Evolutionary conservation across 2,329 filamentous ascomycete species (phyloP).

Genomic region (Podosphaera fusca): DNA sequence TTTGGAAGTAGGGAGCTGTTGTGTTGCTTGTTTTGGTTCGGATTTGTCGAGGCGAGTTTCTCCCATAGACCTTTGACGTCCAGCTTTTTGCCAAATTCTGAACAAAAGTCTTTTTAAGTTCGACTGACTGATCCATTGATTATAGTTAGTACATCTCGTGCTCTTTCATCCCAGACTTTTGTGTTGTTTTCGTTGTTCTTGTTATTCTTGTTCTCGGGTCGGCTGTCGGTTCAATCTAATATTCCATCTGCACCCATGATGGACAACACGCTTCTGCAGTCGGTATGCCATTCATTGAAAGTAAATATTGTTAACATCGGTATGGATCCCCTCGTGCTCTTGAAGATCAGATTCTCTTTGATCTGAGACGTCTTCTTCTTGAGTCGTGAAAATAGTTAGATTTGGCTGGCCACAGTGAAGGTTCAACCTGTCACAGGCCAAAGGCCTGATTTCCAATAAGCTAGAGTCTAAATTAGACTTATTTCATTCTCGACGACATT

Average conservation of each 20-base stretch:
- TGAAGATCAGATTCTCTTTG: background rate
- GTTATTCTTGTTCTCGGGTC: background rate
- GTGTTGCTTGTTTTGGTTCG: background rate
- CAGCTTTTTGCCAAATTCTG: background rate
- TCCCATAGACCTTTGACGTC: background rate
- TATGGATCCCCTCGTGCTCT: background rate
- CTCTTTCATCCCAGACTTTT: background rate
- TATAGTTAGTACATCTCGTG: background rate
- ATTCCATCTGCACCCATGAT: background rate
- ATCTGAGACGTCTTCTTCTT: too few relatives aligned
- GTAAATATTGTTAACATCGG: background rate
- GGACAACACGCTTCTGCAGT: background rate
- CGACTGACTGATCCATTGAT: background rate
- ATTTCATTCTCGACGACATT: too few relatives aligned
- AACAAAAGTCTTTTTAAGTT: background rate
- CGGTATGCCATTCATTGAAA: background rate
- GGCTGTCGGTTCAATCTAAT: background rate
- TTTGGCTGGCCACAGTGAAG: too few relatives aligned
- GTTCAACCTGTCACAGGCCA: too few relatives aligned
- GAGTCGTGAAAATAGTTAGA: too few relatives aligned
- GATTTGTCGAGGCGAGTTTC: background rate
- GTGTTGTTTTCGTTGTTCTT: background rate
- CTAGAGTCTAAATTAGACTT: too few relatives aligned
- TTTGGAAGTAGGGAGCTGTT: too few relatives aligned
- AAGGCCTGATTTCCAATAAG: too few relatives aligned